A percentile compares a stretch with the other conserved stretches of the same genome.
These are phyloP conservation scores for Fusarium haematococcum DNA, from an alignment of 2,329 filamentous ascomycete species.

Conservation along the genomic window DNA sequence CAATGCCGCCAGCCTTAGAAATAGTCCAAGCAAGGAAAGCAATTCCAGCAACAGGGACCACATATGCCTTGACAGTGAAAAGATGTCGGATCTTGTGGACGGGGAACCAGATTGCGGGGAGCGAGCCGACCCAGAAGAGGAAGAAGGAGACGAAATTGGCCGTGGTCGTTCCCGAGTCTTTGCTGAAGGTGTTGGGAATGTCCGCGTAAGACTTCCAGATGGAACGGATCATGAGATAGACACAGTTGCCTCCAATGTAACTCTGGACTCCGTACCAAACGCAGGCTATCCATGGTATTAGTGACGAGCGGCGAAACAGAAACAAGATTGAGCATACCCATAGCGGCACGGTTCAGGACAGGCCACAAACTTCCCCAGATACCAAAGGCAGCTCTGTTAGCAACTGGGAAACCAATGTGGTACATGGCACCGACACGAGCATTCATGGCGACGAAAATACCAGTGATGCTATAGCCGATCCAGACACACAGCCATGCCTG, in stretches of 20 bases:
- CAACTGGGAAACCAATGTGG: conserved; percentile 90
- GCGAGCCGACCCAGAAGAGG: conserved; percentile 83
- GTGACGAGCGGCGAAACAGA: neutral
- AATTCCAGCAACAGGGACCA: conserved; percentile 85
- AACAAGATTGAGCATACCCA: conserved; percentile 59
- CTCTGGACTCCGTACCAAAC: conserved; percentile 89
- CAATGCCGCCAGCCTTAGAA: conserved; percentile 82
- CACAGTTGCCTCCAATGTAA: conserved; percentile 87
- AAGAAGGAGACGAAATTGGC: conserved; percentile 85
- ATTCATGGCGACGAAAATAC: conserved; percentile 79
- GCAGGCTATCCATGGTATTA: conserved; percentile 63
- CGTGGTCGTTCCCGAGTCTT: conserved; percentile 76
- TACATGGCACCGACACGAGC: conserved; percentile 88
- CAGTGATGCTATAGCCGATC: conserved; percentile 85
- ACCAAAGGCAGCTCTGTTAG: conserved; percentile 82
- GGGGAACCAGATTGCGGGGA: conserved; percentile 90
- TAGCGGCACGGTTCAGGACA: conserved; percentile 87
- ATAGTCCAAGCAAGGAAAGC: conserved; percentile 91
- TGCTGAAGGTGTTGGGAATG: conserved; percentile 75
- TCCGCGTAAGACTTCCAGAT: conserved; percentile 80
- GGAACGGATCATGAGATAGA: conserved; percentile 87
- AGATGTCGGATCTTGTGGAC: conserved; percentile 90
- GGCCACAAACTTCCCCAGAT: conserved; percentile 93
- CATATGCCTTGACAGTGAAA: conserved; percentile 89
- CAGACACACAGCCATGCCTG: conserved; percentile 91